A percentile compares a stretch with the other conserved stretches of the same genome.
phyloP scores from a whole-genome alignment of 306 rosid species.

The Prinsepia uniflora region DNA sequence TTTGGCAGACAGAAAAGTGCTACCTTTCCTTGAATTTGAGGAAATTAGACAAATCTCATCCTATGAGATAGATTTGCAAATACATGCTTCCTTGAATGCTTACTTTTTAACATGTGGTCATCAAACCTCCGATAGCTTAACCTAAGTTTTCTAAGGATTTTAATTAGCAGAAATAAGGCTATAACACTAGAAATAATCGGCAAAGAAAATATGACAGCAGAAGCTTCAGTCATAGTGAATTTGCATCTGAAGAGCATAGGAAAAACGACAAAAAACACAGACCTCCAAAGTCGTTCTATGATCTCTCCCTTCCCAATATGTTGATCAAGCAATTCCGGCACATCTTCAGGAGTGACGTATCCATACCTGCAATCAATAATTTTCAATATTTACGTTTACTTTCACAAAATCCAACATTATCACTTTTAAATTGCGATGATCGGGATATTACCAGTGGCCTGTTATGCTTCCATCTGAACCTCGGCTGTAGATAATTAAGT shows the following conservation, averaged over 20 bases:
- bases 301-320: conserved; percentile 82
- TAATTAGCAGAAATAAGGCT: too few relatives aligned
- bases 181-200: too few relatives aligned
- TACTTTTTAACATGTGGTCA: neutral
- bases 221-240: neutral
- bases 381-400: conserved; percentile 3
- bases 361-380: conserved; percentile 68
- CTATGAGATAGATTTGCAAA: neutral
- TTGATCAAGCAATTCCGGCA: conserved; percentile 72
- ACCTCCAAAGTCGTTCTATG: conserved; percentile 84
- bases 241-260: conserved; percentile 5
- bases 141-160: neutral
- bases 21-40: neutral
- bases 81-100: neutral
- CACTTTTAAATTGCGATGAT: neutral
- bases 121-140: neutral
- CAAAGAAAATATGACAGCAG: neutral
- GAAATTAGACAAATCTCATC: neutral
- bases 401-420: conserved; percentile 8
- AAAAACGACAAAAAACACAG: conserved; percentile 21
- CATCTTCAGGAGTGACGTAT: conserved; percentile 83
- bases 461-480: conserved; percentile 53
- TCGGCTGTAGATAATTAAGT: conserved; percentile 62
- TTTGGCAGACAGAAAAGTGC: neutral
- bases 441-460: conserved; percentile 72